Evolutionary conservation across 2,329 filamentous ascomycete species (phyloP).

Genomic region (Paecilomyces dactylethromorphus): DNA sequence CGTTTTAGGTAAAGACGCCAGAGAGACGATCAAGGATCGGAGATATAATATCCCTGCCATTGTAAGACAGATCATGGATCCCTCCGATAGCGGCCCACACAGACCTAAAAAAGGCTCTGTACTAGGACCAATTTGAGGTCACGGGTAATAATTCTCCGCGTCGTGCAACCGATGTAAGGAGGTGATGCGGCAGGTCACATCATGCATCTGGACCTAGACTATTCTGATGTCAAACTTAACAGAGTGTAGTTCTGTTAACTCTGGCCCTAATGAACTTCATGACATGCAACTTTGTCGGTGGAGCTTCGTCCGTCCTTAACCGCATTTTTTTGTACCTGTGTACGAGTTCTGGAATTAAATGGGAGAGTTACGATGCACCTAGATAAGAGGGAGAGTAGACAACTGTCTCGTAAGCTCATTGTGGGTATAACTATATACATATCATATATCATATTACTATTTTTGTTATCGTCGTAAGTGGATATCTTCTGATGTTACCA

Average conservation of each 20-base stretch:
- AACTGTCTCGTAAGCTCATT: background rate
- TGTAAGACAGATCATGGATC: background rate
- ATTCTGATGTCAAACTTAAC: background rate
- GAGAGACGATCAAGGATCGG: background rate
- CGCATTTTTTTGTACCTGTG: no score
- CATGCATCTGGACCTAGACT: background rate
- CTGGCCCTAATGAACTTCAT: no score
- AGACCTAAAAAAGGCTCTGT: background rate
- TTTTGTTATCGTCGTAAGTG: background rate
- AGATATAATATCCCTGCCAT: background rate
- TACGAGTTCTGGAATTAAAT: no score
- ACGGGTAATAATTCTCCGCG: background rate
- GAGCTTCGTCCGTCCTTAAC: no score
- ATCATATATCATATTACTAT: background rate
- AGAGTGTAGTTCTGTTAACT: background rate
- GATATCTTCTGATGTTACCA: background rate
- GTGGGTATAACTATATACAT: background rate
- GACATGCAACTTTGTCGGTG: no score
- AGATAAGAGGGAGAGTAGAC: background rate
- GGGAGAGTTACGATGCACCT: background rate
- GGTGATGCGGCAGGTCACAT: background rate
- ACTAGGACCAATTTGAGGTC: background rate
- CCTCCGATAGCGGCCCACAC: background rate
- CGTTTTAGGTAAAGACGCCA: background rate
- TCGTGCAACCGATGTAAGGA: background rate